Evolutionary conservation across 768 basidiomycete species (phyloP), one percentile per base, ranked within the genome.

Genomic region (Crepidotus variabilis): DNA sequence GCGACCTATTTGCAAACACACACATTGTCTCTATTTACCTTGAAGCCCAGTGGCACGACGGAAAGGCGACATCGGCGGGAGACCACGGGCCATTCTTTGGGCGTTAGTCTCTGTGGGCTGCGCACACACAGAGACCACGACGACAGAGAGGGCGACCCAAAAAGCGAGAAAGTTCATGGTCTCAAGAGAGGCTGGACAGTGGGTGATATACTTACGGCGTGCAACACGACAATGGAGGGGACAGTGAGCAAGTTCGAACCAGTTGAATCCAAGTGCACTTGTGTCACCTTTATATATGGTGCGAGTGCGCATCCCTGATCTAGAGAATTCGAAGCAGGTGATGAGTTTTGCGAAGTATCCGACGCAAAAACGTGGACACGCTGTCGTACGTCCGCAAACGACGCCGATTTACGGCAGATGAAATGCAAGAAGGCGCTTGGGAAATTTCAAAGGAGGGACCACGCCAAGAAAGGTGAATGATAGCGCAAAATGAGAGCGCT

Each of bases 81-180:
- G 67, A 10, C 84, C 83, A 18, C 80, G 81, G 54, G 81, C 78
- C 46, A 86, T 57, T 35, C 84, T 81, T 11, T 75, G 57, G 0
- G 76, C 83, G 52, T 85, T 85, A 49, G 80, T 78, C 52, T 79
- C 77, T n/a, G 54, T 8, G 28, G 64, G 59, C 21, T 66, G 57
- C 13, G 69, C 68, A 11, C 72, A 70, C n/a, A 72, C 73, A 59
- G 72, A 54, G 36, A 74, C 67, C 36, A 69, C 74, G 11, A 71
- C 67, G 21, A 73, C 70, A 47, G 72, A 64, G 54, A 81, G 59
- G 61, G 75, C 45, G 51, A 78, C 67, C 59, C 78, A 59, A 59
- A 74, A 51, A 58, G 72, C 65, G 51, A 72, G 61, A 67, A 78
- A 68, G 69, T 76, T 76, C 77, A 78, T 79, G 50, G 52, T 65